A percentile compares a stretch with the other conserved stretches of the same genome.
These are phyloP conservation scores for Trapa bicornis DNA, from an alignment of 345 rosid species.

Conservation along the genomic window DNA sequence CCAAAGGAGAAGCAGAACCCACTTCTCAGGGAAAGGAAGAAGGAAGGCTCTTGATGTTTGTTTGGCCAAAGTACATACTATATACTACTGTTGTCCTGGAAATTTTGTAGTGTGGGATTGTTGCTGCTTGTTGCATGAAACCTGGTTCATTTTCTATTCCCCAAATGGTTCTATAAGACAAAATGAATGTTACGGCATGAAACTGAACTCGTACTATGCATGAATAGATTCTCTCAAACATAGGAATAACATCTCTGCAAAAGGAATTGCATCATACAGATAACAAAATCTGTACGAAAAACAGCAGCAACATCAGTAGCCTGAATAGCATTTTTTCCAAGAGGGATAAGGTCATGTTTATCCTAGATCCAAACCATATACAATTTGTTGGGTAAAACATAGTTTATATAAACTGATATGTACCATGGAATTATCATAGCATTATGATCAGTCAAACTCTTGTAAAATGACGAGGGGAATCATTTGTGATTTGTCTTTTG, in stretches of 20 bases:
- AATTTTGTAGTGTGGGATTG: neutral
- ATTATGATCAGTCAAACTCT: too few species aligned
- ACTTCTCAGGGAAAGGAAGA: neutral
- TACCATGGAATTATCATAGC: too few species aligned
- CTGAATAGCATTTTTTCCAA: neutral
- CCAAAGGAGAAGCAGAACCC: neutral
- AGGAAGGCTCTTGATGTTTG: neutral
- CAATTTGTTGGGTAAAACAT: too few species aligned
- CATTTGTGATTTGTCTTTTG: too few species aligned
- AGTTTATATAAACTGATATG: too few species aligned
- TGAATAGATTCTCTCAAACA: neutral
- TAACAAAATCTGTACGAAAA: neutral
- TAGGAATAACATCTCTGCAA: neutral
- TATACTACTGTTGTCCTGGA: neutral
- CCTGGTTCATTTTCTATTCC: too few species aligned
- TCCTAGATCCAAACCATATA: too few species aligned
- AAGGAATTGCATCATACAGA: neutral
- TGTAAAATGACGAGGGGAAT: too few species aligned
- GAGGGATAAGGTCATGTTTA: too few species aligned
- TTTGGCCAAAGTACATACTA: neutral
- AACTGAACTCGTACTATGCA: neutral
- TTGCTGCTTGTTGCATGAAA: too few species aligned
- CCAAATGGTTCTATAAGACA: too few species aligned
- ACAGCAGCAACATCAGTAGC: neutral
- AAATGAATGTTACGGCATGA: too few species aligned